Base-by-base conservation (phyloP, 2,329 filamentous ascomycete species). In the Colletotrichum siamense region DNA sequence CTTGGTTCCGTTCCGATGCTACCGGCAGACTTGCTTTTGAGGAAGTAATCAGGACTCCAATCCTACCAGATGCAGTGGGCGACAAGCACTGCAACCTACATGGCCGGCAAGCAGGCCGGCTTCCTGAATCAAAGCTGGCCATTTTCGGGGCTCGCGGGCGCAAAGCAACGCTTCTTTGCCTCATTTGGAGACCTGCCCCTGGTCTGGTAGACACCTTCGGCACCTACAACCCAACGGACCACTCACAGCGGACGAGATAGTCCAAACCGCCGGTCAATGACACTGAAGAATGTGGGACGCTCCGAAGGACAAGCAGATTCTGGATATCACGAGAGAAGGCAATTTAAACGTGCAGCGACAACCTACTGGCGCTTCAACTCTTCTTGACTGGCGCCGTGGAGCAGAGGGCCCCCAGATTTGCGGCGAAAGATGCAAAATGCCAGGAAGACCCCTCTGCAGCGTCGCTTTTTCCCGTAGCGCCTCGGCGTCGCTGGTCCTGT, bases 391-490 rank as follows among this genome's bases (percentile, higher is more conserved):
- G 62, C 39, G 61, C 28, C 26, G 69, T 55, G 49, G 30, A 59
- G 28, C 34, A 57, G 32, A 67, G 30, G 28, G n/a, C 63, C 49
- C 22, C 57, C 30, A 24, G 71, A 70, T 52, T 24, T 39, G 32
- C 66, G 15, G 24, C 65, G 30, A 75, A 30, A 63, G 55, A 34
- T 44, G 62, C 62, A 55, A 39, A 30, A 9, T 69, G 49, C 55
- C 39, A 59, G 71, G 69, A 62, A 63, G 24, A 39, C 39, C 69
- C 73, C 52, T 72, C 55, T 28, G 28, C 30, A 68, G 62, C 63
- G 39, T 76, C 70, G 64, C 64, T 73, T 69, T 76, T 28, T 72
- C 36, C 69, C 73, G 30, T 67, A 63, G 73, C 63, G 69, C 26
- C 73, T 72, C 52, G 63, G 73, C 36, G 73, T 67, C 36, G 28